Evolutionary conservation across 148 eudicot genomes (phyloP).

Genomic region (Chenopodium formosanum): DNA sequence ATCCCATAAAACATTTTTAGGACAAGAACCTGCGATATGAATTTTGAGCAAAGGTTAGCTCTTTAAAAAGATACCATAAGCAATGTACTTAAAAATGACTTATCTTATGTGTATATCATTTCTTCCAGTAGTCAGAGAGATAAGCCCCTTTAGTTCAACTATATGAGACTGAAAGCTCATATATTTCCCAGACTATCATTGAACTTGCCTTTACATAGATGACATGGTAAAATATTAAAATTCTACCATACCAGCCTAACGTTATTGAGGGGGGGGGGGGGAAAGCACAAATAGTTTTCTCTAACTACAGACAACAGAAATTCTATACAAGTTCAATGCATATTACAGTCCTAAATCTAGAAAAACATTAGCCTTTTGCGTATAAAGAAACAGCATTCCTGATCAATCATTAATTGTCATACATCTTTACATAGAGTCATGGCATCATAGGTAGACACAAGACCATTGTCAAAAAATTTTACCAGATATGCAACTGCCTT

Average conservation of each 20-base stretch:
- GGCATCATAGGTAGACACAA: neutral
- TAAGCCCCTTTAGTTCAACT: neutral
- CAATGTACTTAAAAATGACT: neutral
- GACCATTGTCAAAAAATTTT: neutral
- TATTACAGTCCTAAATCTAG: neutral
- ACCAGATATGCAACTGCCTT: neutral
- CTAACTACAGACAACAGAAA: neutral
- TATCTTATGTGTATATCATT: neutral
- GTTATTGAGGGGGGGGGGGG: neutral
- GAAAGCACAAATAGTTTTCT: neutral
- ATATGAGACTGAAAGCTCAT: neutral
- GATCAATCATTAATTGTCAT: neutral
- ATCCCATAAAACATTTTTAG: constrained; percentile 62
- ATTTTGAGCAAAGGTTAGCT: constrained; percentile 14
- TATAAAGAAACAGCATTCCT: neutral
- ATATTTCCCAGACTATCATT: neutral
- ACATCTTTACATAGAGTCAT: neutral
- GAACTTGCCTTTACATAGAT: neutral
- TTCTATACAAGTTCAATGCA: neutral
- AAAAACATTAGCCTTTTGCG: neutral
- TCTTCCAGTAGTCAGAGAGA: neutral
- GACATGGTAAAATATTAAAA: neutral
- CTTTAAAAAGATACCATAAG: neutral
- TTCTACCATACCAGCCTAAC: neutral
- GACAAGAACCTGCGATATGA: constrained; percentile 70